These are phyloP conservation scores for Leucocoprinus leucothites DNA, from an alignment of 768 basidiomycete species.

Conservation along the genomic window DNA sequence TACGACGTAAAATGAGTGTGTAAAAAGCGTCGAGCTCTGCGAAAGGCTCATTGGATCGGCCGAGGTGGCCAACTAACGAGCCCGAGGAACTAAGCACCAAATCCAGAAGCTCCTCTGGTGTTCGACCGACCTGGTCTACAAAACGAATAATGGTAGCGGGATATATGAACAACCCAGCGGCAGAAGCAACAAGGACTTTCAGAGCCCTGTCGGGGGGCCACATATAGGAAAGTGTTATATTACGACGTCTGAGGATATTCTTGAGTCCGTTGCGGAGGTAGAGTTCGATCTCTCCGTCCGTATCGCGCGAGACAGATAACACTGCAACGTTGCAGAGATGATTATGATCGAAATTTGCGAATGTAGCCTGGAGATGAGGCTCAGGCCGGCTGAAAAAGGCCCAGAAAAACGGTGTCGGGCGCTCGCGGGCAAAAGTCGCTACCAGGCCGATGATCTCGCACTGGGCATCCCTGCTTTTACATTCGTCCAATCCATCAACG, in stretches of 20 bases:
- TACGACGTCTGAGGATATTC: neutral
- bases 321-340: neutral
- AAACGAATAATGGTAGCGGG: constrained; percentile 25
- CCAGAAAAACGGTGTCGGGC: neutral
- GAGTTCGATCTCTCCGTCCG: constrained; percentile 4
- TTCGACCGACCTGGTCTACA: constrained; percentile 13
- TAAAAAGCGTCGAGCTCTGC: constrained; percentile 17
- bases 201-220: constrained; percentile 15
- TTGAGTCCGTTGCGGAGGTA: constrained; percentile 5
- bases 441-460: neutral
- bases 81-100: constrained; percentile 16
- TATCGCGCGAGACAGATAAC: neutral
- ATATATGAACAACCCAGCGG: constrained; percentile 24
- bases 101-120: constrained; percentile 4
- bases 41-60: neutral
- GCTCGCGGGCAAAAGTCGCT: neutral
- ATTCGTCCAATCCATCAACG: constrained; percentile 3
- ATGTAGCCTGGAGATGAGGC: constrained; percentile 1
- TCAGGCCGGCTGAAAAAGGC: constrained; percentile 4
- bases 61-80: neutral
- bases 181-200: constrained; percentile 15
- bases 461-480: neutral
- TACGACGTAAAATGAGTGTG: constrained; percentile 8
- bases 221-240: neutral
- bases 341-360: neutral